Evolutionary conservation across 2,329 filamentous ascomycete species (phyloP).

Genomic region (Didymella pinodella): DNA sequence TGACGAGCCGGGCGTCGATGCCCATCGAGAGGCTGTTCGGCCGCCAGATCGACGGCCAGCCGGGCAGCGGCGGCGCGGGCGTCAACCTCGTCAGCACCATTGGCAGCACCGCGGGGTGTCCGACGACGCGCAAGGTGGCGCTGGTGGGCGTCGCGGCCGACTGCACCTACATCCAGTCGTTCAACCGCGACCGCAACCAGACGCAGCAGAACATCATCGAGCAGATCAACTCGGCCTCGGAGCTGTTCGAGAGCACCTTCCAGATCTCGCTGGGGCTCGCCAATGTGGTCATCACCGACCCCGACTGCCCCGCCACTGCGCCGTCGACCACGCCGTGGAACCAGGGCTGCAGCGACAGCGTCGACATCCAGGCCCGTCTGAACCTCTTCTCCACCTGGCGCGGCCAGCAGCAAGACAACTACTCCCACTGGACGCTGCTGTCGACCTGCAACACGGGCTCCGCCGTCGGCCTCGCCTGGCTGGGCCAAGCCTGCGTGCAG

Average conservation of each 20-base stretch:
- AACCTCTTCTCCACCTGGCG: slow-evolving; percentile 92
- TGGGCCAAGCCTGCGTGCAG: slow-evolving; percentile 82
- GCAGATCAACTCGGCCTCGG: slow-evolving; percentile 85
- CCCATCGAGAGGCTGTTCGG: slow-evolving; percentile 74
- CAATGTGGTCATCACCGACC: slow-evolving; percentile 80
- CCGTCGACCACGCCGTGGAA: slow-evolving; percentile 82
- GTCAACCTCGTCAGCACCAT: slow-evolving; percentile 82
- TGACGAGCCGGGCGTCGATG: slow-evolving; percentile 62
- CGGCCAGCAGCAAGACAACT: slow-evolving; percentile 75
- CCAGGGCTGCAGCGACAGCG: slow-evolving; percentile 68
- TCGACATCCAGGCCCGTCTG: slow-evolving; percentile 77
- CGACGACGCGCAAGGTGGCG: slow-evolving; percentile 87
- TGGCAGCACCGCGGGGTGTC: slow-evolving; percentile 84
- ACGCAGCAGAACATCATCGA: slow-evolving; percentile 78
- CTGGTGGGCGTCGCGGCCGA: slow-evolving; percentile 92
- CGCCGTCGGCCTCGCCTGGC: slow-evolving; percentile 91
- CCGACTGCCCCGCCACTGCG: slow-evolving; percentile 75
- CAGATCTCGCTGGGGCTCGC: slow-evolving; percentile 92
- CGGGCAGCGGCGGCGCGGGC: slow-evolving; percentile 76
- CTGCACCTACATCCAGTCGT: slow-evolving; percentile 81
- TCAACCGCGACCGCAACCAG: slow-evolving; percentile 74
- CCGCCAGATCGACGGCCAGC: slow-evolving; percentile 71
- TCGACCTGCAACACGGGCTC: slow-evolving; percentile 81
- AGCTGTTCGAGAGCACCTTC: slow-evolving; percentile 87
- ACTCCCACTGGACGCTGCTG: slow-evolving; percentile 93